Percentiles rank a stretch among this genome's conserved stretches.
Conservation (phyloP, 768 basidiomycete genomes). For the Rhodotorula taiwanensis region DNA sequence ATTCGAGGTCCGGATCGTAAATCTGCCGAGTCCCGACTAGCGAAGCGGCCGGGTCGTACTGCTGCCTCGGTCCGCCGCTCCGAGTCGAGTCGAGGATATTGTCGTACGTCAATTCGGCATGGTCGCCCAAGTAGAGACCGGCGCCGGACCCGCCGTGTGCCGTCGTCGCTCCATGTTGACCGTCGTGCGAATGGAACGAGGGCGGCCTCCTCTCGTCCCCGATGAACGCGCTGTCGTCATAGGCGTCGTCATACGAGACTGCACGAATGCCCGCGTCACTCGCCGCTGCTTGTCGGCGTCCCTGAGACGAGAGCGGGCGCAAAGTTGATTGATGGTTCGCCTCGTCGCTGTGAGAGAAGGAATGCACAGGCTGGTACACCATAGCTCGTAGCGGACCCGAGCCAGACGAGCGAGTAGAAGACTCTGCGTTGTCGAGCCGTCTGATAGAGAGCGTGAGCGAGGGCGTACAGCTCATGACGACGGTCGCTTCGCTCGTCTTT, state of each 20-base stretch:
- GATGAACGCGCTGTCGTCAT: not conserved
- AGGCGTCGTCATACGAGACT: not conserved
- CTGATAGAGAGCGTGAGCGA: no score
- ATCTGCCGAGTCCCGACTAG: not conserved
- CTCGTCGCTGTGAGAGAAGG: not conserved
- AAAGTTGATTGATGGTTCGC: not conserved
- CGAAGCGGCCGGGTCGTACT: no score
- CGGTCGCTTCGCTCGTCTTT: no score
- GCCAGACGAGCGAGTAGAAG: no score
- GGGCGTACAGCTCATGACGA: no score
- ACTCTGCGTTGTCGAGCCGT: no score
- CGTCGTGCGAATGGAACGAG: constrained; percentile 5
- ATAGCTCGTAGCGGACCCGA: not conserved
- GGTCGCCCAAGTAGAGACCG: not conserved
- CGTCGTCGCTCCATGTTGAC: no score
- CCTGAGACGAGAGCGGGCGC: not conserved
- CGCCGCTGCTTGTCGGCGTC: no score
- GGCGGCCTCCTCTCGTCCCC: not conserved
- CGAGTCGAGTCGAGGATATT: not conserved
- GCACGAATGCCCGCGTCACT: not conserved
- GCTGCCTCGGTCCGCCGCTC: no score
- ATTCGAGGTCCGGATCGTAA: constrained; percentile 16
- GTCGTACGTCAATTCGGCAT: not conserved
- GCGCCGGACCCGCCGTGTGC: not conserved
- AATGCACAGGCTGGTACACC: not conserved